Evolutionary conservation across 306 rosid genomes (phyloP).

Genomic region (Amphicarpaea edgeworthii): DNA sequence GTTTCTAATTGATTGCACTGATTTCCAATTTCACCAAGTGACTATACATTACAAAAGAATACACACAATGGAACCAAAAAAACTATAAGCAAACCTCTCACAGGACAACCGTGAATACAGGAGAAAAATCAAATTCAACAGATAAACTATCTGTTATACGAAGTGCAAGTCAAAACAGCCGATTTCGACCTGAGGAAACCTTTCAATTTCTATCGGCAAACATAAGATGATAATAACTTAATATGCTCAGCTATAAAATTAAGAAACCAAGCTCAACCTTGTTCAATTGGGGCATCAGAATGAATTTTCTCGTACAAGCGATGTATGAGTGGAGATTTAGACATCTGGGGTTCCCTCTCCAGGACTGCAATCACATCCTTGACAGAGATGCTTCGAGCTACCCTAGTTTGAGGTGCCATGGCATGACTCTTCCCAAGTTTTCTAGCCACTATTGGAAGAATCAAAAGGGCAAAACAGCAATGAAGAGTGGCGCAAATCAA

Average conservation of each 20-base stretch:
- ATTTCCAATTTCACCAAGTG: background rate
- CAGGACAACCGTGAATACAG: background rate
- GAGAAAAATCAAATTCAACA: background rate
- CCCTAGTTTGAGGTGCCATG: slow-evolving; percentile 52
- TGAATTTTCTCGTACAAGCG: slow-evolving; percentile 68
- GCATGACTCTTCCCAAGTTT: slow-evolving; percentile 68
- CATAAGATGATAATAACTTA: background rate
- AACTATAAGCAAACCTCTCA: background rate
- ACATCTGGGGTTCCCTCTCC: slow-evolving; percentile 92
- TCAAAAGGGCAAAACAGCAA: background rate
- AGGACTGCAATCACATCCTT: slow-evolving; percentile 84
- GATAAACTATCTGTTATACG: background rate
- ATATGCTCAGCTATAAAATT: slow-evolving; percentile 8
- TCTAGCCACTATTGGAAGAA: slow-evolving; percentile 54
- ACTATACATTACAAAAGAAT: background rate
- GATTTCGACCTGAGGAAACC: background rate
- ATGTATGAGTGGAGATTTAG: slow-evolving; percentile 67
- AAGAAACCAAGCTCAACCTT: slow-evolving; percentile 20
- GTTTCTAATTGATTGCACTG: slow-evolving; percentile 23
- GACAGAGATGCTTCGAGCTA: slow-evolving; percentile 67
- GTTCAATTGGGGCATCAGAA: slow-evolving; percentile 54
- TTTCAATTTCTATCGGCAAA: slow-evolving; percentile 6
- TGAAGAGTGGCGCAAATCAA: slow-evolving; percentile 6
- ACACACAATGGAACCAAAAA: background rate
- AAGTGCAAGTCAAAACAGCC: slow-evolving; percentile 10